Evolutionary conservation across 2,329 filamentous ascomycete genomes (phyloP).

Genomic region (Aspergillus costaricaensis): DNA sequence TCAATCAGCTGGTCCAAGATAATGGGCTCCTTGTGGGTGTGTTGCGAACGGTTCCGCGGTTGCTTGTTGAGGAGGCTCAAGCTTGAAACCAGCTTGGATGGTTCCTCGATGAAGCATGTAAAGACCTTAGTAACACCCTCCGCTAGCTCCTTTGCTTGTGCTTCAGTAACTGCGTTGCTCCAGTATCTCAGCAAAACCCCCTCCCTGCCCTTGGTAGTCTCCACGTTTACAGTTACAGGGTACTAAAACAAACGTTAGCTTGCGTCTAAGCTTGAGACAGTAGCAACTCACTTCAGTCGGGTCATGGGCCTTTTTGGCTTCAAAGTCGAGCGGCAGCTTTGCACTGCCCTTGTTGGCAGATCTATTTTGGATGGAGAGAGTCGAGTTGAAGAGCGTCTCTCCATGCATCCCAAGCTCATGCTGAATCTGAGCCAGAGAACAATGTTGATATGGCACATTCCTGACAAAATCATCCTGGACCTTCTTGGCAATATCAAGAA

Average conservation of each 20-base stretch:
- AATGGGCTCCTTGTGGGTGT: background rate
- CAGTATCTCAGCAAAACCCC: slow-evolving; percentile 44
- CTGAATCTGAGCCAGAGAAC: slow-evolving; percentile 53
- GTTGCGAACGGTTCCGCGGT: background rate
- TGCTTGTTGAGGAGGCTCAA: slow-evolving; percentile 19
- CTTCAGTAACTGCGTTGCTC: slow-evolving; percentile 41
- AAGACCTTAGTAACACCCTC: slow-evolving; percentile 36
- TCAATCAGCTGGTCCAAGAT: slow-evolving; percentile 20
- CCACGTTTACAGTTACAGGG: slow-evolving; percentile 42
- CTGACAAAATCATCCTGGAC: slow-evolving; percentile 51
- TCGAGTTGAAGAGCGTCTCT: slow-evolving; percentile 45
- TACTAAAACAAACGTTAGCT: slow-evolving; percentile 32
- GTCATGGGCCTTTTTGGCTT: slow-evolving; percentile 37
- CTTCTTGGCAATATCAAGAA: slow-evolving; percentile 45
- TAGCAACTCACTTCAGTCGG: slow-evolving; percentile 38
- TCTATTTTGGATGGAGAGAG: slow-evolving; percentile 44
- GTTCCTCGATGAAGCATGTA: slow-evolving; percentile 33
- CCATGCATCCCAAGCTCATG: slow-evolving; percentile 41
- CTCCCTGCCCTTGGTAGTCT: slow-evolving; percentile 38
- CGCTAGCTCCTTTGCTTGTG: slow-evolving; percentile 34
- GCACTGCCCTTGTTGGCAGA: slow-evolving; percentile 25
- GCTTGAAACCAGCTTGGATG: slow-evolving; percentile 26
- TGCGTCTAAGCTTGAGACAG: background rate
- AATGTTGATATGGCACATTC: slow-evolving; percentile 52
- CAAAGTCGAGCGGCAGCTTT: slow-evolving; percentile 33